Percentiles rank a stretch among this genome's conserved stretches.
Evolutionary conservation across 148 eudicot genomes (phyloP).

Genomic region (Amaranthus palmeri): DNA sequence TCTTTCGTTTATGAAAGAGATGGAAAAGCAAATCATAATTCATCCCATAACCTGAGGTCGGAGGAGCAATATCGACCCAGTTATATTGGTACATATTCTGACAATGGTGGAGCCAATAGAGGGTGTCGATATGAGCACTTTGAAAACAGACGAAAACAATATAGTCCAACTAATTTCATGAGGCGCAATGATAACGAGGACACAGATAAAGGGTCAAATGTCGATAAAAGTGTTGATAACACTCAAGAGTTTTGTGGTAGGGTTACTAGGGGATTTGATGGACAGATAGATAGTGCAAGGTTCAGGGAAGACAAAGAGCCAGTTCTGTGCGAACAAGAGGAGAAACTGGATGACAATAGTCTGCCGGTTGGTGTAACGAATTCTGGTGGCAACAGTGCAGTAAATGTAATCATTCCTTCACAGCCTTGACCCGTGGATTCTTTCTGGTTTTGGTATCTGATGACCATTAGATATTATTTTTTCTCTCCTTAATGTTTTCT

Average conservation of each 20-base stretch:
- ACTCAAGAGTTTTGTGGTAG: conserved; percentile 19
- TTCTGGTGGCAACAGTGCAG: conserved; percentile 10
- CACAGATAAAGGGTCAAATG: conserved; percentile 17
- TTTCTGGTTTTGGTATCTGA: neutral
- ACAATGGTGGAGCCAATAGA: conserved; percentile 23
- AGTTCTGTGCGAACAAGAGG: conserved; percentile 14
- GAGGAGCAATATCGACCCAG: conserved; percentile 29
- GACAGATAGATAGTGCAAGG: conserved; percentile 15
- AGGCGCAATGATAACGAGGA: conserved; percentile 24
- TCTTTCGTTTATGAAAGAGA: conserved; percentile 23
- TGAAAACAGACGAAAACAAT: conserved; percentile 23
- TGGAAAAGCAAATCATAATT: conserved; percentile 21
- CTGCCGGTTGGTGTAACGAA: conserved; percentile 1
- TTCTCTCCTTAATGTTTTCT: neutral
- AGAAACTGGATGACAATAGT: conserved; percentile 13
- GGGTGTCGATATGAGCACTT: conserved; percentile 26
- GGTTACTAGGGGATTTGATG: conserved; percentile 20
- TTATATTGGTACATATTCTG: conserved; percentile 25
- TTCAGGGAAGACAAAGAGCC: conserved; percentile 24
- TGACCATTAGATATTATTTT: neutral
- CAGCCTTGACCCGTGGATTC: neutral
- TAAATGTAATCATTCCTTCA: neutral
- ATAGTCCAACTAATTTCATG: conserved; percentile 16
- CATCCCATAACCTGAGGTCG: conserved; percentile 22
- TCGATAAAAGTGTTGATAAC: conserved; percentile 22